Base-by-base conservation (phyloP, 2,329 filamentous ascomycete species). In the Chalara sp. region DNA sequence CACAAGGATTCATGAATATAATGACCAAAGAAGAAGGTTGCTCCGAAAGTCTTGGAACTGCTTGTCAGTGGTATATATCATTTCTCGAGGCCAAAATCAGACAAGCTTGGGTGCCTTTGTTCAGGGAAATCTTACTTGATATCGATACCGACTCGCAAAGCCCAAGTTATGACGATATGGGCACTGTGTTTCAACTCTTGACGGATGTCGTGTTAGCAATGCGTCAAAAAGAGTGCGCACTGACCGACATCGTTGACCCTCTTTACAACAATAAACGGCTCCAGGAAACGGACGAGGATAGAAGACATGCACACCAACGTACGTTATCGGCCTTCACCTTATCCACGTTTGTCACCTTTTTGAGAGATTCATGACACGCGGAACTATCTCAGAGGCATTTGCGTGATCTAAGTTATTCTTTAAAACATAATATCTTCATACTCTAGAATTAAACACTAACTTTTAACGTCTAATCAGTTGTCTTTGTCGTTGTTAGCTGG, bases 401-500 rank as follows among this genome's bases (percentile, higher is more conserved):
- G 21, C 21, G 21, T 21, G 21, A 21, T 3, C 21, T 21, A 21
- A 21, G 21, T 21, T 21, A 21, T 21, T 21, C 21, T 21, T 21
- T 21, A 21, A 21, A 21, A 21, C 21, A 21, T 21, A 21, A 21
- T 21, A 2, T 21, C 21, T 21, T 21, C 21, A 21, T 21, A 21
- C 21, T 21, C 21, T 21, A 21, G 21, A 21, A 21, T 21, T 21
- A 21, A 21, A 21, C 21, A 21, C 21, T 21, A 21, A 21, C 21
- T 21, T 21, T 21, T 3, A 21, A 21, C 3, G 21, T 21, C 21
- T 21, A 21, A 21, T 21, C 21, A 21, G 21, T 47, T n/a, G 32
- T 37, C 21, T 47, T 47, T 47, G 45, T 29, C 45, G 45, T 29
- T 7, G 21, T 47, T 12, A 32, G 45, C 10, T 47, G 45, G 45